Evolutionary conservation across 2,329 filamentous ascomycete genomes (phyloP), one percentile per base, ranked within the genome.

Genomic region (Calonectria pauciramosa): DNA sequence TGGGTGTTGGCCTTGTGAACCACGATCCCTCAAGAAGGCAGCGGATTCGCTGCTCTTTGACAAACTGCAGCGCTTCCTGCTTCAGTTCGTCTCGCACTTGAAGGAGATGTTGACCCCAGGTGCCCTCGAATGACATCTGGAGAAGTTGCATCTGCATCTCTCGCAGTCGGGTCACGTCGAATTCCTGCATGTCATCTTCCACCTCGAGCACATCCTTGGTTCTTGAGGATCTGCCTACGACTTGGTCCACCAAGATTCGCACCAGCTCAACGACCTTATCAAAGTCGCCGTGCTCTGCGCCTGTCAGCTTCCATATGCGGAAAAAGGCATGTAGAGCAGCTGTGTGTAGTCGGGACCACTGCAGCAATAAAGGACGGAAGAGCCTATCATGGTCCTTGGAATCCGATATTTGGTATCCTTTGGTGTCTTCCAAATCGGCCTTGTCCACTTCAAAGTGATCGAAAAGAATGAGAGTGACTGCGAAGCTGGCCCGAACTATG

Each of bases 371-470:
- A 0, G 97, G 97, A 63, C 93, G 93, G 87, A 98, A 98, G 7
- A 98, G 87, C 82, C 93, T 94, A 83, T 99, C 96, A 80, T 97
- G 93, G 78, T 96, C 94, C 70, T 94, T 93, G 75, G 91, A 89
- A 78, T 98, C 95, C 65, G 96, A 85, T 13, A 93, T 89, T 76
- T 95, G 91, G 80, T 96, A 95, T 28, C 91, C 92, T 84, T 95
- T 94, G 18, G 91, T 89, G 80, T 98, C 96, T 77, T 96, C 94
- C 66, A 94, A 87, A 67, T 97, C 95, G 4, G 93, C 91, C 83
- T 93, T 95, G 79, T 98, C 96, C 49, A 99, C 94, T 75, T 98
- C 96, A 80, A 99, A 99, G 84, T 99, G 96, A 80, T 99, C 96
- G 84, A 97, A 99, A 4, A 99, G 87, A 47, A 97, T 95, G 79